Conservation (phyloP, 139 green algal species). For the Asterochloris erici region DNA sequence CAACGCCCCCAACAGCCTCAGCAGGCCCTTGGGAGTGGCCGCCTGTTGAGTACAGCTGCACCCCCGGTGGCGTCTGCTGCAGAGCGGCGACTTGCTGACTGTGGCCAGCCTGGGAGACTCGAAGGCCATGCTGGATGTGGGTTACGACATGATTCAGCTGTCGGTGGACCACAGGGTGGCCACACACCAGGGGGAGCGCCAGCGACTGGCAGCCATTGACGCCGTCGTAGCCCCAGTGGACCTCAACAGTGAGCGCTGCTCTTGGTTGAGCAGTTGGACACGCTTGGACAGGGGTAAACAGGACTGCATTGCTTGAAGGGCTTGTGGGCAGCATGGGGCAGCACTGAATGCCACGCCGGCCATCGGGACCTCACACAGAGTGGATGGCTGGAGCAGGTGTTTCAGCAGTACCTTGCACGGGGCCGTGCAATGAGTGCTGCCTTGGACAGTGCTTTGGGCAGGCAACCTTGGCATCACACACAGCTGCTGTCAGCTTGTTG, state of each 20-base stretch:
- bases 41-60: neutral
- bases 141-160: slow-evolving; percentile 29
- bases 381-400: no score
- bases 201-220: slow-evolving; percentile 33
- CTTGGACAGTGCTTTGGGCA: no score
- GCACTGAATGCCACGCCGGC: no score
- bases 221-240: slow-evolving; percentile 39
- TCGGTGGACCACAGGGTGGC: slow-evolving; percentile 48
- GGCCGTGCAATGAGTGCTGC: no score
- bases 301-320: neutral
- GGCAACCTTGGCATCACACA: no score
- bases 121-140: slow-evolving; percentile 70
- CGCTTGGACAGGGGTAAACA: neutral
- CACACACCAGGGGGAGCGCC: slow-evolving; percentile 37
- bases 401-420: no score
- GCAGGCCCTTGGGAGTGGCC: neutral
- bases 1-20: no score
- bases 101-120: slow-evolving; percentile 87
- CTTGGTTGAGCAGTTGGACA: neutral
- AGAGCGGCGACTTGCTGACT: slow-evolving; percentile 60
- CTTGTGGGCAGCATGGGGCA: neutral
- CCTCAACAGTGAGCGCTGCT: slow-evolving; percentile 17
- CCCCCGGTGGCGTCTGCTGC: neutral
- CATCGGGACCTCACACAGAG: no score
- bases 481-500: no score